phyloP scores from a whole-genome alignment of 2,329 filamentous ascomycete genomes.

The Septoria petroselini region DNA sequence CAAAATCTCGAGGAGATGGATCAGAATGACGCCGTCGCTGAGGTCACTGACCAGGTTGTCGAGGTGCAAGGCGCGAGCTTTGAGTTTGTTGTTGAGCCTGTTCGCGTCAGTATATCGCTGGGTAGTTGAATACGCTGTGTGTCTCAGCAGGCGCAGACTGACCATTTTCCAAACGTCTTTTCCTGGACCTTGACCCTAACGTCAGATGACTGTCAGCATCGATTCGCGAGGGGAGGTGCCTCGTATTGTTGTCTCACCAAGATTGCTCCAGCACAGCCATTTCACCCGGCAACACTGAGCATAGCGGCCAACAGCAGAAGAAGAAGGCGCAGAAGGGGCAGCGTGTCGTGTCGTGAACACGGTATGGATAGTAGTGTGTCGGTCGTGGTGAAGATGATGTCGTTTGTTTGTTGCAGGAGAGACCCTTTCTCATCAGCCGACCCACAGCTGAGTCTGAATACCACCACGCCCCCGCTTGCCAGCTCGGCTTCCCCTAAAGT shows the following conservation, averaged over 20 bases:
- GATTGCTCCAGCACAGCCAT: slow-evolving; percentile 53
- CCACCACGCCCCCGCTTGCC: no score
- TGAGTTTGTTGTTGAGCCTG: slow-evolving; percentile 92
- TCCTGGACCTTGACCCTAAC: slow-evolving; percentile 58
- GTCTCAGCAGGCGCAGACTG: slow-evolving; percentile 32
- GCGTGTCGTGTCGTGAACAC: no score
- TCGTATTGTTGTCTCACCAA: slow-evolving; percentile 18
- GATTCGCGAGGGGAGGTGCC: neutral
- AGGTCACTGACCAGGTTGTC: slow-evolving; percentile 85
- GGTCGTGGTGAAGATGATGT: no score
- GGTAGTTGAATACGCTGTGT: neutral
- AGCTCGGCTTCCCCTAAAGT: no score
- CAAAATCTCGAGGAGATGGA: slow-evolving; percentile 94
- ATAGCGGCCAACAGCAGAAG: no score
- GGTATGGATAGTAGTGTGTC: no score
- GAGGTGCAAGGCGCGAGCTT: slow-evolving; percentile 71
- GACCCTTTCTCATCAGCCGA: no score
- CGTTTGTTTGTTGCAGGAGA: no score
- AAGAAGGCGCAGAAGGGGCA: no score
- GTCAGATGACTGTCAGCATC: slow-evolving; percentile 10
- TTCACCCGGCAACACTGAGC: slow-evolving; percentile 1
- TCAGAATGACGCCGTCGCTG: slow-evolving; percentile 90
- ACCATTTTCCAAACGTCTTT: slow-evolving; percentile 99
- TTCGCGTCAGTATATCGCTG: neutral
- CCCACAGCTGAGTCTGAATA: no score